Conservation (phyloP, 176 grass and related monocot genomes). For the Juncus effusus region DNA sequence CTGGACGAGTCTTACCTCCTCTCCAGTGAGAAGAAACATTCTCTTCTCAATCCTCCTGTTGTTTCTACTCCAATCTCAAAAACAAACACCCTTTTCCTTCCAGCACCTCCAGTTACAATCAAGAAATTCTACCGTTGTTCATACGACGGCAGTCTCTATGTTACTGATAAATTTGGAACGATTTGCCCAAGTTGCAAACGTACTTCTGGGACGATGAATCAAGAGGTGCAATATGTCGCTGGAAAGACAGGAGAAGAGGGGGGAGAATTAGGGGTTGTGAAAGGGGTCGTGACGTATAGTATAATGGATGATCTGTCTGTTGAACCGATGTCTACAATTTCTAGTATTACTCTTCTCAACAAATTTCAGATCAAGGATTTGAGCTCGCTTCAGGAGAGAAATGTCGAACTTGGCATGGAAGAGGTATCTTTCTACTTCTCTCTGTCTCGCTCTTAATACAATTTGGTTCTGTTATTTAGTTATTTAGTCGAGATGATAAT, state of each 20-base stretch:
- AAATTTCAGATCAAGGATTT: constrained; percentile 21
- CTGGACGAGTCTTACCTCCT: constrained; percentile 32
- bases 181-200: neutral
- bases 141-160: no score
- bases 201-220: neutral
- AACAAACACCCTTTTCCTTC: neutral
- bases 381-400: constrained; percentile 26
- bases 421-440: no score
- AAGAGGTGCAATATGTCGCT: neutral
- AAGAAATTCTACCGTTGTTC: neutral
- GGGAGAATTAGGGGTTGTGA: constrained; percentile 16
- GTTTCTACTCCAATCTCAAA: neutral
- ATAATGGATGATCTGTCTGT: constrained; percentile 49
- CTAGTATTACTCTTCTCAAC: constrained; percentile 27
- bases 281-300: constrained; percentile 28
- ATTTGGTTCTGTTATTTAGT: neutral
- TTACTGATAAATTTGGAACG: no score
- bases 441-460: neutral
- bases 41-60: constrained; percentile 17
- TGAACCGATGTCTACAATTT: constrained; percentile 38
- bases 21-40: neutral
- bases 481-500: neutral
- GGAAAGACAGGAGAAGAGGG: neutral
- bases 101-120: neutral
- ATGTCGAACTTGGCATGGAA: constrained; percentile 28